Base-by-base conservation (phyloP, 495 filamentous ascomycete species). In the Aspergillus bertholletiae region DNA sequence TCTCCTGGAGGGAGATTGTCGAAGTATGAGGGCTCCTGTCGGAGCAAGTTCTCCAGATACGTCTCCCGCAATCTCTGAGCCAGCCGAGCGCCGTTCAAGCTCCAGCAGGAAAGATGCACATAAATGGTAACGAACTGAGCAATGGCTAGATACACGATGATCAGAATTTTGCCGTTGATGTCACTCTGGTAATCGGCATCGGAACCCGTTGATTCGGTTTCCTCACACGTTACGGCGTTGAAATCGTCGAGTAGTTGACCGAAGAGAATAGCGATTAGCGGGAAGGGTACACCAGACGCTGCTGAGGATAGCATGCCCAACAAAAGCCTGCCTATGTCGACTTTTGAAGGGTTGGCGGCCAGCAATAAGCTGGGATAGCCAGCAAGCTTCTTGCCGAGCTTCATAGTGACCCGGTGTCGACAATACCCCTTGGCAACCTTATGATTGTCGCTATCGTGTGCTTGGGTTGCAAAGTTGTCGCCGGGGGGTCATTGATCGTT, bases 181-280 rank as follows among this genome's bases (percentile, higher is more conserved):
- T n/a, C n/a, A n/a, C n/a, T n/a, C n/a, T n/a, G n/a, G n/a, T n/a
- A n/a, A n/a, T n/a, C 54, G 12, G 51, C 51, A 24, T 43, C 52
- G 12, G 47, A n/a, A 21, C 60, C 55, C 8, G 49, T 40, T 0
- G 56, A 54, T n/a, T n/a, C n/a, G n/a, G n/a, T n/a, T n/a, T n/a
- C n/a, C n/a, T n/a, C 11, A 49, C 69, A 74, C 17, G 62, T 67
- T 7, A 66, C 60, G 0, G 66, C 58, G 46, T 74, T 74, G 17
- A 74, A 53, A 18, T 69, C 69, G 46, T 89, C 80, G 54, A 89
- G 75, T n/a, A 89, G 74, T 58, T 86, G 67, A 35, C 85, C 85
- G 51, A 88, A 88, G 48, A 88, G 73, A 58, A 89, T 83, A n/a
- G 80, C 84, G 18, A 88, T 78, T 7, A 88, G 67, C 7, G 84